Percentiles rank a stretch among this genome's conserved stretches.
phyloP scores from a whole-genome alignment of 768 basidiomycete genomes.

The Phanerochaete sordida region DNA sequence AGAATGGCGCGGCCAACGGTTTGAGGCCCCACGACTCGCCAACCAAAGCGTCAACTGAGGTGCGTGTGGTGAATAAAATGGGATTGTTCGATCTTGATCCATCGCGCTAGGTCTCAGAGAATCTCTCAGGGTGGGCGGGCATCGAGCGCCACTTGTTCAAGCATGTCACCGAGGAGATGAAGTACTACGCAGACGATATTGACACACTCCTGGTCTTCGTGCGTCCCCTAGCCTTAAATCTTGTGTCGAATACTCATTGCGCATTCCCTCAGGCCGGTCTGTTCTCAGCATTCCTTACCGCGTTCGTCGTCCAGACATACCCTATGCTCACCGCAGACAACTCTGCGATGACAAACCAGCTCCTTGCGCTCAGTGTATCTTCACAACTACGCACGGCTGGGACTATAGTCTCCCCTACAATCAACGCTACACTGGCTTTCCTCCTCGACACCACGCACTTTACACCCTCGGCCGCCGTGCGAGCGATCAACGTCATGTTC shows the following conservation, averaged over 20 bases:
- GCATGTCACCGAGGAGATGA: background rate
- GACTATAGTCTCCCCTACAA: background rate
- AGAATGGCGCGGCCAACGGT: no score
- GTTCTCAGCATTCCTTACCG: conserved; percentile 23
- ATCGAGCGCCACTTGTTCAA: background rate
- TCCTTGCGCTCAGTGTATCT: conserved; percentile 11
- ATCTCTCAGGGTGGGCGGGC: background rate
- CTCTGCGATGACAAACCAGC: background rate
- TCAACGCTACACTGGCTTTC: background rate
- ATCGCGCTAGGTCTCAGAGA: no score
- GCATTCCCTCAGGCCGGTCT: conserved; percentile 16
- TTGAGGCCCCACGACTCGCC: no score
- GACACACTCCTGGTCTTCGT: conserved; percentile 8
- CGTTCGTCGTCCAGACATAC: conserved; percentile 20
- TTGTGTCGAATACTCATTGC: background rate
- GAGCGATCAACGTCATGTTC: background rate
- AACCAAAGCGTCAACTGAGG: no score
- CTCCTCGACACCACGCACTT: background rate
- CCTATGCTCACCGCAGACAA: conserved; percentile 9
- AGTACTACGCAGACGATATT: background rate
- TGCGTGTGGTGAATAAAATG: no score
- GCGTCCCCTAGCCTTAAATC: background rate
- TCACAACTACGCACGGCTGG: conserved; percentile 1
- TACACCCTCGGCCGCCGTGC: background rate
- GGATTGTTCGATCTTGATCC: no score